Conservation (phyloP, 148 eudicot species). For the Rhododendron henanense region DNA sequence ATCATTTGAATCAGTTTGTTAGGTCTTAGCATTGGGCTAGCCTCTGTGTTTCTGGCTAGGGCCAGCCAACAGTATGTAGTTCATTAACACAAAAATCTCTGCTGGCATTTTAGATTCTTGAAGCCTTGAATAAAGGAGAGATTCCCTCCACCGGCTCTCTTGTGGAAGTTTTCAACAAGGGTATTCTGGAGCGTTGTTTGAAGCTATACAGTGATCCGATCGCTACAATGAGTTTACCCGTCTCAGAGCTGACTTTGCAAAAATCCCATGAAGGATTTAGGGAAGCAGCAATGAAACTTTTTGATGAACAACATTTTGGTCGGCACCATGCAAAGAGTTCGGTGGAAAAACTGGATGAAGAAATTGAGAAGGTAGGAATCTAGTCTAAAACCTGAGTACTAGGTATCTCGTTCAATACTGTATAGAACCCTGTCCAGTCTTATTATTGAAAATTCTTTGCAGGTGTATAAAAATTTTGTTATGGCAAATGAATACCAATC, state of each 20-base stretch:
- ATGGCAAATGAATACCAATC: slow-evolving; percentile 84
- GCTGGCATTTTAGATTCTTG: slow-evolving; percentile 69
- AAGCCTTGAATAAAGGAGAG: slow-evolving; percentile 98
- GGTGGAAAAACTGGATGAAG: slow-evolving; percentile 69
- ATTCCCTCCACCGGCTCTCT: slow-evolving; percentile 98
- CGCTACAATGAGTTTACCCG: slow-evolving; percentile 55
- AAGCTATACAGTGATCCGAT: slow-evolving; percentile 66
- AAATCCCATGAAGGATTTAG: slow-evolving; percentile 56
- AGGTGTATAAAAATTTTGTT: slow-evolving; percentile 69
- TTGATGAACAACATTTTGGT: slow-evolving; percentile 95
- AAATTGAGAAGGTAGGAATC: slow-evolving; percentile 65
- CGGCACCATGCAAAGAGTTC: slow-evolving; percentile 90
- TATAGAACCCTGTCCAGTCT: background rate
- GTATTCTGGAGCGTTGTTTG: slow-evolving; percentile 79
- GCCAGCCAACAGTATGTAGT: background rate
- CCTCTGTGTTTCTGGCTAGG: background rate
- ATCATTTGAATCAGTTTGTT: background rate
- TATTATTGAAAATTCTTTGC: slow-evolving; percentile 12
- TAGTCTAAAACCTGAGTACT: background rate
- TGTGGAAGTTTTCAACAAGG: slow-evolving; percentile 95
- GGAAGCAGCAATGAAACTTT: slow-evolving; percentile 51
- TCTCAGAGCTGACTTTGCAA: slow-evolving; percentile 44
- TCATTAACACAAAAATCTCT: background rate
- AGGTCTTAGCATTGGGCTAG: background rate
- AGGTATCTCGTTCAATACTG: background rate